Evolutionary conservation across 768 basidiomycete genomes (phyloP).

Genomic region (Mycena vitilis): DNA sequence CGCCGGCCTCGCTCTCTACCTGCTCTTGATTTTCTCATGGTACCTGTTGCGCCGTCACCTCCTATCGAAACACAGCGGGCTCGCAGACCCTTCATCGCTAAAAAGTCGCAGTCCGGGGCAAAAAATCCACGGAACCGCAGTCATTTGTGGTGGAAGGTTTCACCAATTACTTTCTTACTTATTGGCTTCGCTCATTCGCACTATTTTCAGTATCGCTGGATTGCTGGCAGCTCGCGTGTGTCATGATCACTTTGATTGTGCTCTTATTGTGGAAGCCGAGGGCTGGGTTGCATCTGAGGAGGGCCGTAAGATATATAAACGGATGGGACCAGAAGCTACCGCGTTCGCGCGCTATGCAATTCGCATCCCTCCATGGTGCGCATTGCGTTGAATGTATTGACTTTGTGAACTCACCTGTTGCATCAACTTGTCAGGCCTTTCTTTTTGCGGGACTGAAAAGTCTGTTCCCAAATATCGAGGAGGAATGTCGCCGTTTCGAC

Average conservation of each 20-base stretch:
- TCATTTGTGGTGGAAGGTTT: constrained; percentile 34
- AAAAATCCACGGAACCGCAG: constrained; percentile 26
- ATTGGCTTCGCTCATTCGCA: background rate
- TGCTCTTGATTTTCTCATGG: constrained; percentile 11
- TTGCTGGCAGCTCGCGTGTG: constrained; percentile 47
- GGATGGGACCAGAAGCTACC: constrained; percentile 33
- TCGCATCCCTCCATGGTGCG: constrained; percentile 40
- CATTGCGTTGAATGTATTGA: too few species aligned
- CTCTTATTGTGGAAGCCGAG: constrained; percentile 48
- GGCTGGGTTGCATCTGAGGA: constrained; percentile 39
- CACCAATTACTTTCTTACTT: background rate
- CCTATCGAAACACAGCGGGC: constrained; percentile 12
- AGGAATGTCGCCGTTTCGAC: constrained; percentile 33
- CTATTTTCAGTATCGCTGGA: constrained; percentile 43
- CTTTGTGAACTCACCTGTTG: too few species aligned
- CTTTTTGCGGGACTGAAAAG: constrained; percentile 29
- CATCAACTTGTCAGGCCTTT: constrained; percentile 17
- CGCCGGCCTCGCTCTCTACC: constrained; percentile 7
- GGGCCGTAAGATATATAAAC: constrained; percentile 34
- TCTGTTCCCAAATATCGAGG: constrained; percentile 38
- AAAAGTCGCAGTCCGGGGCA: constrained; percentile 1
- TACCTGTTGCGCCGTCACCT: constrained; percentile 19
- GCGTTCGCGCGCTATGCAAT: constrained; percentile 43
- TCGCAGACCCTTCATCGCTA: constrained; percentile 6
- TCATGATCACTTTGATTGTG: constrained; percentile 46